Conservation (phyloP, 2,329 filamentous ascomycete species). For the Fonsecaea pugnacius region DNA sequence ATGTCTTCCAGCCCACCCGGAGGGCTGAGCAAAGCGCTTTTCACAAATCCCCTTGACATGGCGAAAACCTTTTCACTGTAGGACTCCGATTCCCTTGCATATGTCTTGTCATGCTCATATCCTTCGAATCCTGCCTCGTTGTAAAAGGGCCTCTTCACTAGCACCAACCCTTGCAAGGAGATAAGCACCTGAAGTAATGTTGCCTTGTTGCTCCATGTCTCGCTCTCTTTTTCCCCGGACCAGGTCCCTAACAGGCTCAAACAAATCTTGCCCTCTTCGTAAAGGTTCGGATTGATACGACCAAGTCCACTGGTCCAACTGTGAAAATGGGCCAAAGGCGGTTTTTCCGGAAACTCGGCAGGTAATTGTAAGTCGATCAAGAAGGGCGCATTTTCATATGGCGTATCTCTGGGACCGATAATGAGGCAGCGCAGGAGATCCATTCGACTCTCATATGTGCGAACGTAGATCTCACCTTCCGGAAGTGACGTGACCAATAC, state of each 20-base stretch:
- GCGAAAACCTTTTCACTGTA: constrained; percentile 62
- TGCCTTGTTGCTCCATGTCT: constrained; percentile 59
- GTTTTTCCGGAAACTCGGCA: constrained; percentile 55
- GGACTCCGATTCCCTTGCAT: constrained; percentile 51
- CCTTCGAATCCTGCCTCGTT: constrained; percentile 67
- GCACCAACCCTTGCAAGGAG: constrained; percentile 61
- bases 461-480: constrained; percentile 58
- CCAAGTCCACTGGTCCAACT: constrained; percentile 60
- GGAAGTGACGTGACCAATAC: constrained; percentile 62
- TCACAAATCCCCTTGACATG: constrained; percentile 57
- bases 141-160: constrained; percentile 65
- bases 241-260: constrained; percentile 64
- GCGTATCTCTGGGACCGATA: constrained; percentile 62
- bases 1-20: constrained; percentile 56
- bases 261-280: constrained; percentile 67
- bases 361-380: constrained; percentile 63
- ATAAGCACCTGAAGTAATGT: constrained; percentile 63
- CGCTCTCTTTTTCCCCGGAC: constrained; percentile 57
- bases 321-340: constrained; percentile 63
- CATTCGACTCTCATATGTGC: constrained; percentile 63
- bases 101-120: constrained; percentile 53
- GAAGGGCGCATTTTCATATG: constrained; percentile 65
- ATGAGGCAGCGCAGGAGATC: constrained; percentile 64
- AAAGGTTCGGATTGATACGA: constrained; percentile 65
- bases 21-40: constrained; percentile 49